Base-by-base conservation (phyloP, 441 rosid genomes). In the Pelargonium fulgidum region DNA sequence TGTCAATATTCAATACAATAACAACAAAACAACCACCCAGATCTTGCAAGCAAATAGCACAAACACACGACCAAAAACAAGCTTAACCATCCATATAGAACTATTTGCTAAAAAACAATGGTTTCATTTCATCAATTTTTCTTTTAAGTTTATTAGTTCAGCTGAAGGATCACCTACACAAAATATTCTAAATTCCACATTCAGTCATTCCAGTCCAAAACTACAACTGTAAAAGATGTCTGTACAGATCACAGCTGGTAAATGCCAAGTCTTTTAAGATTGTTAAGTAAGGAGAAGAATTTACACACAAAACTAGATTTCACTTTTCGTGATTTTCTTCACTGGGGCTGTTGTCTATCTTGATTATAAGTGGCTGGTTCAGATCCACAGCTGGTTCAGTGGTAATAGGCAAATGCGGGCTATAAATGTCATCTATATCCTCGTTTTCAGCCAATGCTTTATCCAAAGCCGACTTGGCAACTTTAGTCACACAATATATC, bases 381-480 rank as follows among this genome's bases (percentile, higher is more conserved):
- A 92, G 84, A 77, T 85, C 86, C 5, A 22, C 61, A 0, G 83
- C 67, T 62, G 78, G 16, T 64, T 84, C 92, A 3, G 69, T 81
- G 48, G 75, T 64, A 0, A 80, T 70, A 1, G 86, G 84, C 76
- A 86, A 75, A 69, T 84, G 83, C 0, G 90, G 82, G 0, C 82
- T 69, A 47, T 71, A 70, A 17, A 78, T 73, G n/a, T 64, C 83
- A 64, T 78, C 96, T 6, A 82, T 44, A 52, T 83, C 89, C 66
- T 85, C 97, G 19, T 87, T 89, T 81, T 92, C 99, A 0, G 93
- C 96, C 85, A 94, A 79, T 48, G 99, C 98, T 82, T 90, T 94
- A 29, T 83, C 89, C 76, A 94, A 75, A 26, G 99, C 96, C n/a
- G 89, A 74, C 81, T 86, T 86, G n/a, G 99, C 99, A 0, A 90